Evolutionary conservation across 1,284 basidiomycete genomes (phyloP), one percentile per base, ranked within the genome.

Genomic region (Cryptococcus hybrid): DNA sequence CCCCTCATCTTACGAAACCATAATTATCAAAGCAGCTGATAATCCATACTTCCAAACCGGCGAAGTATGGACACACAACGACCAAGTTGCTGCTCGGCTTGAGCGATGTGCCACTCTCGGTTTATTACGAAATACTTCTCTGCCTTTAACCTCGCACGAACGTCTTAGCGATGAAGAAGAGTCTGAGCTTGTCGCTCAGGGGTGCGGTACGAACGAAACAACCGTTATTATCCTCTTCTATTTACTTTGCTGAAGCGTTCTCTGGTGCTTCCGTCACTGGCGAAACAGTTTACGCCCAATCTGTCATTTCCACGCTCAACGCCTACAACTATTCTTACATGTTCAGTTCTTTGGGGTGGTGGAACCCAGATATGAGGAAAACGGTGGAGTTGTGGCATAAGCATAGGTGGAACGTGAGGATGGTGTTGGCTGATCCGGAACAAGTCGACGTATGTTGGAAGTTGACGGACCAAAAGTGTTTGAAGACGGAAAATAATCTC

Each of bases 181-280:
- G 48, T 50, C 30, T 5, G 60, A 57, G 45, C 44, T 63, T n/a
- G 43, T 57, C 2, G 42, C 50, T 1, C 34, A 63, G 35, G 71
- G 71, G 24, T 74, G 72, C 55, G 68, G 70, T 1, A 62, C 60
- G 9, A 73, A 73, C 59, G 55, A 70, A 37, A 74, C 73, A 8
- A 74, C 70, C 3, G 45, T 74, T 18, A 49, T 73, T 55, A 65
- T 74, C 43, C 62, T 74, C 66, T 2, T 67, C 66, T 1, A 18
- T 69, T 2, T 73, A 62, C 61, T 63, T 66, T 40, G 61, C 64
- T 15, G 68, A 69, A 47, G 69, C 70, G 1, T 68, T 54, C 47
- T 52, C 56, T 2, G 70, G 63, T 1, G 54, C 57, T 1, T 56
- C 59, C 2, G 64, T 61, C n/a, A 57, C 70, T 9, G 71, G 71